Conservation (phyloP, 2,329 filamentous ascomycete species). For the Penicillium sp. region DNA sequence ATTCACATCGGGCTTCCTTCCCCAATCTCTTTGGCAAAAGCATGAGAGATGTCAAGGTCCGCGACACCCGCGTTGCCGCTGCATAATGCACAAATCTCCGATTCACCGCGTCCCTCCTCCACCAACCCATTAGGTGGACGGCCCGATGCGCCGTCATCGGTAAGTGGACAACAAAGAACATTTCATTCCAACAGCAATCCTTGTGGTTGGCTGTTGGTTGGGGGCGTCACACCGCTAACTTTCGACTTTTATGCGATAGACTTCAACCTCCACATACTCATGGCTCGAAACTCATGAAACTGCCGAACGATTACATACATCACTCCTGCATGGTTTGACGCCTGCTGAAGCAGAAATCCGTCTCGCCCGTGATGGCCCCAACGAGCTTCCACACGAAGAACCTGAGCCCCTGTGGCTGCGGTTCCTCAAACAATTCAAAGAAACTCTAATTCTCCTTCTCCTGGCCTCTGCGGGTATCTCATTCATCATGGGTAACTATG, state of each 20-base stretch:
- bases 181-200: neutral
- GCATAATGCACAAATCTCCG: conserved; percentile 49
- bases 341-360: conserved; percentile 78
- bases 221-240: conserved; percentile 13
- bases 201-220: neutral
- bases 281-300: conserved; percentile 75
- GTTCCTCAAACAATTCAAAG: conserved; percentile 95
- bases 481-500: conserved; percentile 85
- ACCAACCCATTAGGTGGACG: conserved; percentile 29
- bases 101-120: conserved; percentile 29
- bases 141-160: conserved; percentile 32
- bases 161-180: conserved; percentile 19
- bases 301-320: conserved; percentile 75
- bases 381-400: conserved; percentile 91
- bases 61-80: conserved; percentile 59
- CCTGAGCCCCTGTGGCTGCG: conserved; percentile 93
- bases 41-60: conserved; percentile 63
- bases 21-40: conserved; percentile 23
- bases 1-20: conserved; percentile 3
- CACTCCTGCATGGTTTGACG: conserved; percentile 77
- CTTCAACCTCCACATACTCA: conserved; percentile 54
- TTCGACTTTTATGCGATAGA: conserved; percentile 25
- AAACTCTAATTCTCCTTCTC: conserved; percentile 89
- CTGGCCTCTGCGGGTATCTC: conserved; percentile 86
- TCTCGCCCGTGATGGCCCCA: conserved; percentile 78